These are phyloP conservation scores for Caloboletus firmus DNA, from an alignment of 1,284 basidiomycete species.

Conservation along the genomic window DNA sequence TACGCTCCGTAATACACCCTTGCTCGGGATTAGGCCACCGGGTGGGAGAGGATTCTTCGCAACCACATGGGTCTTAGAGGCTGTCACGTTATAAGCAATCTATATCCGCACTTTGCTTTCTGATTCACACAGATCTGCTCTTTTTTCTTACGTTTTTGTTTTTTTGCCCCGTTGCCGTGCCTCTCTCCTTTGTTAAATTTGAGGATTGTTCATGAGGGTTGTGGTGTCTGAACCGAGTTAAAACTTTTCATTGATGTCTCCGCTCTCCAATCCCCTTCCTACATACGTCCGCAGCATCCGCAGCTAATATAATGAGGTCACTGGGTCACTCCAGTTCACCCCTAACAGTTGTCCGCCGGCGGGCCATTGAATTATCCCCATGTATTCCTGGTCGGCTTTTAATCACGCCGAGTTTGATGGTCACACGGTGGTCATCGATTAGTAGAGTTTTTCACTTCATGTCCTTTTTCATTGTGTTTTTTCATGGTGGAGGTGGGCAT, in stretches of 20 bases:
- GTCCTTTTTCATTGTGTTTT: background rate
- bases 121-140: background rate
- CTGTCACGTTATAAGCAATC: background rate
- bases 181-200: too few relatives aligned
- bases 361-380: background rate
- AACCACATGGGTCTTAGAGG: background rate
- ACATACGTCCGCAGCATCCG: background rate
- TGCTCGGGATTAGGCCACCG: too few relatives aligned
- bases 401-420: background rate
- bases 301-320: too few relatives aligned
- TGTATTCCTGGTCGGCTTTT: background rate
- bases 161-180: background rate
- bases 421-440: background rate
- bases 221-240: background rate
- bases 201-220: background rate
- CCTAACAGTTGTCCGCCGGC: background rate
- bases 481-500: background rate
- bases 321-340: background rate
- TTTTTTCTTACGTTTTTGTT: too few relatives aligned
- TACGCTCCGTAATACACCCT: background rate
- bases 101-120: background rate
- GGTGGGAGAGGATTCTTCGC: background rate
- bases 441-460: background rate
- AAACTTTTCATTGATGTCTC: background rate
- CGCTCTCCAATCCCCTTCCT: background rate